Conservation (phyloP, 257 asterid species). For the Scutellaria baicalensis region DNA sequence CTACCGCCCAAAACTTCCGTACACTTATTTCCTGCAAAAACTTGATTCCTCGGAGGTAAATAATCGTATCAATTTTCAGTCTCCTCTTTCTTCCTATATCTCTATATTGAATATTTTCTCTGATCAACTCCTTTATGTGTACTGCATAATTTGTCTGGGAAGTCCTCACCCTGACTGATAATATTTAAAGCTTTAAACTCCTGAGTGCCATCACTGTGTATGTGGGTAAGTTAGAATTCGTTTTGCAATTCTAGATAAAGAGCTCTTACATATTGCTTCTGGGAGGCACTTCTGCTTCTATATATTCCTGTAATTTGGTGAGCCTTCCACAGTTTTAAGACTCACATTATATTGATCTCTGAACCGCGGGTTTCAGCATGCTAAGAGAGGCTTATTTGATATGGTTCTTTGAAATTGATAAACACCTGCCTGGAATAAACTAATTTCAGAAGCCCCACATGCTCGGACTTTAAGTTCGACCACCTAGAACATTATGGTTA, state of each 20-base stretch:
- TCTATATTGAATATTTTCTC: neutral
- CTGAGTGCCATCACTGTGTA: neutral
- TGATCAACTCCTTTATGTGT: neutral
- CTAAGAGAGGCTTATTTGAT: neutral
- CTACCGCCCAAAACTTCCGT: slow-evolving; percentile 96
- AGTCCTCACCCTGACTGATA: slow-evolving; percentile 2
- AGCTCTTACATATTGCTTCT: slow-evolving; percentile 1
- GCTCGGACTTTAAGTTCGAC: neutral
- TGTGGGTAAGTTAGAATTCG: neutral
- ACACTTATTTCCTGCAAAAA: slow-evolving; percentile 88
- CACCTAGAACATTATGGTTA: neutral
- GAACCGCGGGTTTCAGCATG: neutral
- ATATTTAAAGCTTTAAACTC: neutral
- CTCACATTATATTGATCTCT: neutral
- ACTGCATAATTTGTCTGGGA: neutral
- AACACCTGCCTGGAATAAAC: slow-evolving; percentile 2
- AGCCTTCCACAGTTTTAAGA: neutral
- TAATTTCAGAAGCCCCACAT: slow-evolving; percentile 9
- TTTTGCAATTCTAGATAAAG: neutral
- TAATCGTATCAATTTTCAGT: slow-evolving; percentile 3
- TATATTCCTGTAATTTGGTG: neutral
- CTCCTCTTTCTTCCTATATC: slow-evolving; percentile 10
- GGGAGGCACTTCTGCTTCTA: neutral
- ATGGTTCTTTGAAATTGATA: slow-evolving; percentile 3
- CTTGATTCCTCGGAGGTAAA: slow-evolving; percentile 93